phyloP scores from a whole-genome alignment of 805 yeast species.

The Candida nemodendra region DNA sequence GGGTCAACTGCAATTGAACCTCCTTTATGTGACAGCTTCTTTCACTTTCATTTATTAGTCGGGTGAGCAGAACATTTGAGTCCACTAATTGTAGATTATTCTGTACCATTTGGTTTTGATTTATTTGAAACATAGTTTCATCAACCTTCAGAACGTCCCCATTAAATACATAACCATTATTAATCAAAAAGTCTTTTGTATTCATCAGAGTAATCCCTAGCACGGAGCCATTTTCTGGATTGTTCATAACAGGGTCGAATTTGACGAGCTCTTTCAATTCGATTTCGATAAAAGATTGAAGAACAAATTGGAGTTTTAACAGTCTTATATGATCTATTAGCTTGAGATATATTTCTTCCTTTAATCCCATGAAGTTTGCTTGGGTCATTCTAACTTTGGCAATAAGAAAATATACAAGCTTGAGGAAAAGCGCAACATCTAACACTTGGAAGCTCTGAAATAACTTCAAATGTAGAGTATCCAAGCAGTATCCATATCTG shows the following conservation, averaged over 20 bases:
- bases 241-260: conserved; percentile 8
- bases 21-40: not conserved
- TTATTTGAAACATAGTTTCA: no score
- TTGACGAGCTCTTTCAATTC: conserved; percentile 1
- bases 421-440: conserved; percentile 12
- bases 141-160: conserved; percentile 2
- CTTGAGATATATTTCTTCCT: conserved; percentile 7
- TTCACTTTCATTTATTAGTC: not conserved
- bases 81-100: not conserved
- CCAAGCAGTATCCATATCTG: conserved; percentile 11
- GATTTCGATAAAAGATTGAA: conserved; percentile 7
- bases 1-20: not conserved
- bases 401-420: conserved; percentile 8
- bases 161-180: conserved; percentile 9
- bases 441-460: conserved; percentile 16
- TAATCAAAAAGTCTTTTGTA: conserved; percentile 10
- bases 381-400: not conserved
- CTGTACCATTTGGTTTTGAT: not conserved
- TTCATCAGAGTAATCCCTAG: conserved; percentile 4
- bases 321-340: conserved; percentile 13
- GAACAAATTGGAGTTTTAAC: conserved; percentile 6
- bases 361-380: conserved; percentile 3
- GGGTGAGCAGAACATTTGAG: not conserved
- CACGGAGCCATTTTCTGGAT: not conserved
- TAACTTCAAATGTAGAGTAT: conserved; percentile 7